A percentile compares a stretch with the other conserved stretches of the same genome.
phyloP scores from a whole-genome alignment of 2,329 filamentous ascomycete species.

The Zymoseptoria tritici region DNA sequence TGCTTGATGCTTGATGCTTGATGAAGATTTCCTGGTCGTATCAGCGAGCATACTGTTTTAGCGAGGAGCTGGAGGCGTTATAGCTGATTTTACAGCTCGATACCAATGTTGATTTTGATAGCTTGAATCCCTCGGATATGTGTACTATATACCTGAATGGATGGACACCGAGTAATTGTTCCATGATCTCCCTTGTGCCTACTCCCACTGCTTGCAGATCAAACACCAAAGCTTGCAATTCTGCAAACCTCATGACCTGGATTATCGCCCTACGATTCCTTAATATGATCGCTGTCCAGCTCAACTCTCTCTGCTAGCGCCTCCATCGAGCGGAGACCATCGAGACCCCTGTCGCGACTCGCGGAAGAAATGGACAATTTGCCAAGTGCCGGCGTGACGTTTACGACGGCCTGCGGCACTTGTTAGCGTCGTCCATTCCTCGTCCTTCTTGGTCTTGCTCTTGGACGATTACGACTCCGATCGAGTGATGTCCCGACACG shows the following conservation, averaged over 20 bases:
- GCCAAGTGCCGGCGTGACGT: no score
- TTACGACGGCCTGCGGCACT: background rate
- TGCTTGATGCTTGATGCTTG: background rate
- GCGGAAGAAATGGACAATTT: no score
- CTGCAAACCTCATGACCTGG: no score
- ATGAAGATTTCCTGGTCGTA: slow-evolving; percentile 1
- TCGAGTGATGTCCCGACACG: background rate
- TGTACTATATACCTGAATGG: background rate
- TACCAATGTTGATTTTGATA: background rate
- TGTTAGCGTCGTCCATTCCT: background rate
- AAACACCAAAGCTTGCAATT: no score
- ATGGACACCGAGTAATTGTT: background rate
- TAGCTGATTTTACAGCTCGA: background rate
- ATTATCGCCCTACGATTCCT: no score
- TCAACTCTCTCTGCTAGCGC: no score
- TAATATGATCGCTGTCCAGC: no score
- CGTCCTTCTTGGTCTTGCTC: background rate
- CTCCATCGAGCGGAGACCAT: no score
- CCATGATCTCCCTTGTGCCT: no score
- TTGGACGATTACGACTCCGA: background rate
- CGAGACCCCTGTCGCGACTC: no score
- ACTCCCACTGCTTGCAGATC: no score
- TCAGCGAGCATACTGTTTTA: slow-evolving; percentile 1
- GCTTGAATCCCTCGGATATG: background rate
- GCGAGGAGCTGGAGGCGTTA: slow-evolving; percentile 11